Base-by-base conservation (phyloP, 495 filamentous ascomycete species). In the Tetracladium setigerum region DNA sequence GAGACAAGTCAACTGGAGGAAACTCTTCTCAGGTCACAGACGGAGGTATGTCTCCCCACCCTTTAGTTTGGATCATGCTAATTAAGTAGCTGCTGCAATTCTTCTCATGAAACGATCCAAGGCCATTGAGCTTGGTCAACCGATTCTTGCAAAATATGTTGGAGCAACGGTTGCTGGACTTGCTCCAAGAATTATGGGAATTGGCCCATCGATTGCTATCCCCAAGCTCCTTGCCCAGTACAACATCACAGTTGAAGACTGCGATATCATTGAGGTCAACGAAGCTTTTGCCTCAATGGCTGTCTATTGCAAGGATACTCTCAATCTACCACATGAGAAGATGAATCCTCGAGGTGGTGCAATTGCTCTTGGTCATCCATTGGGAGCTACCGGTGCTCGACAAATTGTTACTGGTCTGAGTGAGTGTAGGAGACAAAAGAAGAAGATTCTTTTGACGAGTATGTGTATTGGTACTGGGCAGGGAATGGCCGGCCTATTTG, bases 211-310 rank as follows among this genome's bases (percentile, higher is more conserved):
- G 17, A 75, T 89, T 44, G 91, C 89, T 30, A 95, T 98, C 57
- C 92, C 92, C 49, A 98, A 96, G 79, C 74, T 98, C 31, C 71
- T 98, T 41, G 66, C 66, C 61, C 83, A 95, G 73, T 80, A 81
- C 76, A 76, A 80, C 58, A 62, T 98, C 51, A 72, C 67, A 16
- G 72, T 90, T 38, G 70, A 79, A 35, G 91, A 96, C 50, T 76
- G 90, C 47, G 92, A 98, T 60, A 76, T 98, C 36, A 78, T 87
- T 56, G 92, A 98, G 77, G 71, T 98, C 58, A 98, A 98, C 69
- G 92, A 98, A 77, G 92, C 92, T 1, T 98, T 98, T 58, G 92
- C 90, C 33, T 87, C 81, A 32, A 96, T 96, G 92, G 53, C 85
- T 2, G 88, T 95, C 3, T 97, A 95, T 72, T 95, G 89, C 68